phyloP scores from a whole-genome alignment of 2,329 filamentous ascomycete species.

The Pseudogymnoascus destructans region DNA sequence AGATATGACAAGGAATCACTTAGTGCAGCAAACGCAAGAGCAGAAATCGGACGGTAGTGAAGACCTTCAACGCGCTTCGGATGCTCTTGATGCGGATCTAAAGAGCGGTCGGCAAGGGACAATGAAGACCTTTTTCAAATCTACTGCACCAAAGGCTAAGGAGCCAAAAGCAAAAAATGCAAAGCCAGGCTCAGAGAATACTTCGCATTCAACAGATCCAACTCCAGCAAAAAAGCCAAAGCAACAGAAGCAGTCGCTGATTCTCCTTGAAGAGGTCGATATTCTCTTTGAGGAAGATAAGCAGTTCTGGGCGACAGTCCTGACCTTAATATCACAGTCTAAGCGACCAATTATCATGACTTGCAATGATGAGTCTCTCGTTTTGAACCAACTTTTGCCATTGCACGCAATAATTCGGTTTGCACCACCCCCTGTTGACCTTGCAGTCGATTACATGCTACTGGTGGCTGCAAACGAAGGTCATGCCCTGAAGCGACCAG shows the following conservation, averaged over 20 bases:
- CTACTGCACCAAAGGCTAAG: conserved; percentile 28
- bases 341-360: conserved; percentile 91
- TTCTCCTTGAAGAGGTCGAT: conserved; percentile 88
- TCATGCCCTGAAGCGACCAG: conserved; percentile 56
- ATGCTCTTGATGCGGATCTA: conserved; percentile 42
- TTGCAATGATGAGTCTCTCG: conserved; percentile 78
- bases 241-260: conserved; percentile 79
- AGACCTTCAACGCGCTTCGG: conserved; percentile 25
- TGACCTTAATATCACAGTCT: conserved; percentile 65
- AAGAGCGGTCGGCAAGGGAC: conserved; percentile 62
- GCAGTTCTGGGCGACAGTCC: conserved; percentile 79
- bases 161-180: conserved; percentile 23
- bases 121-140: conserved; percentile 70
- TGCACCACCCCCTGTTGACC: conserved; percentile 46
- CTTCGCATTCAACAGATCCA: not conserved
- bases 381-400: conserved; percentile 62
- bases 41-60: conserved; percentile 24
- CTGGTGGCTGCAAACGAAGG: conserved; percentile 80
- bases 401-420: conserved; percentile 78
- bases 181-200: not conserved
- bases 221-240: conserved; percentile 17
- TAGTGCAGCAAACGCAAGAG: conserved; percentile 49
- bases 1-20: conserved; percentile 92
- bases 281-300: conserved; percentile 91
- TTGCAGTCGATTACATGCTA: conserved; percentile 69